These are phyloP conservation scores for Taxawa tesnikishii DNA, from an alignment of 2,329 filamentous ascomycete species.

Conservation along the genomic window DNA sequence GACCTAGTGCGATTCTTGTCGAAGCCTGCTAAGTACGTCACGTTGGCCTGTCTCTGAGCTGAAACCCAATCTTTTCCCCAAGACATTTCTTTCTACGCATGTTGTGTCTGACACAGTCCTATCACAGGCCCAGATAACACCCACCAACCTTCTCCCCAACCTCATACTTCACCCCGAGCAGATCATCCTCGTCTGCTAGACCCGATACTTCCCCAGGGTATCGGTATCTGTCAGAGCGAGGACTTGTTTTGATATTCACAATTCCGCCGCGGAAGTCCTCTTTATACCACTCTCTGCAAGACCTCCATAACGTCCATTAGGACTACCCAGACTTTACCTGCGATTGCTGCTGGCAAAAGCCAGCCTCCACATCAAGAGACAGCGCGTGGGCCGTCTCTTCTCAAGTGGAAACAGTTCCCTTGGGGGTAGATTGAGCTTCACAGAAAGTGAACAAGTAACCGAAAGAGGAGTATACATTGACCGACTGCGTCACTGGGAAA, in stretches of 20 bases:
- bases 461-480: constrained; percentile 3
- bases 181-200: constrained; percentile 58
- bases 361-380: constrained; percentile 54
- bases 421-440: constrained; percentile 95
- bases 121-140: constrained; percentile 63
- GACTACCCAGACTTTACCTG: constrained; percentile 43
- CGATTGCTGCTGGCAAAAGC: constrained; percentile 73
- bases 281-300: constrained; percentile 69
- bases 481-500: constrained; percentile 1
- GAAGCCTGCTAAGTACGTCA: constrained; percentile 79
- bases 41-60: constrained; percentile 9
- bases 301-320: constrained; percentile 77
- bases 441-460: constrained; percentile 3
- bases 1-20: constrained; percentile 88
- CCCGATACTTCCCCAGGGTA: constrained; percentile 75
- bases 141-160: constrained; percentile 14
- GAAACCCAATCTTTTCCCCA: constrained; percentile 6
- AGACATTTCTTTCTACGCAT: neutral
- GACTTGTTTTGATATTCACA: constrained; percentile 52
- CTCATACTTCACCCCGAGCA: constrained; percentile 32
- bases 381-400: constrained; percentile 85
- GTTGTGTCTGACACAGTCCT: constrained; percentile 7
- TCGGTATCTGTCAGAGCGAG: constrained; percentile 67
- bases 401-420: constrained; percentile 91
- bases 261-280: constrained; percentile 80